Evolutionary conservation across 305 asterid species (phyloP), one percentile per base, ranked within the genome.

Genomic region (Euphrasia arctica): DNA sequence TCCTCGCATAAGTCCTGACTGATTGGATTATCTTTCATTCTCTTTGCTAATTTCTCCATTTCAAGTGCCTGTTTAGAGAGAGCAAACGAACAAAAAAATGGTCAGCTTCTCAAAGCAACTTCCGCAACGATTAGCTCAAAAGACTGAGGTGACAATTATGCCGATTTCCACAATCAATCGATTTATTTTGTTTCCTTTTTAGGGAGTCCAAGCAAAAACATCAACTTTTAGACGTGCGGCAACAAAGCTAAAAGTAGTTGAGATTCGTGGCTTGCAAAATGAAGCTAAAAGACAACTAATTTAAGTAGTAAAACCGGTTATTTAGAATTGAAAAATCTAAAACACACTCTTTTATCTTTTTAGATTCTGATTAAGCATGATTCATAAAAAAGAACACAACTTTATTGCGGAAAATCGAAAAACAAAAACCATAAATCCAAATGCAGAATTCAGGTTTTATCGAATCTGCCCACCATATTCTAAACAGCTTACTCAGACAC

Each of bases 11-110:
- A 64, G 69, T 69, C 82, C 59, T 73, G 79, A 71, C 41, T 34
- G 51, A 72, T 65, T 15, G 83, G 14, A 32, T 72, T 71, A 32
- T 65, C 83, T 51, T 71, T 67, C 75, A 62, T 78, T 77, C 69
- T 71, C 77, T 83, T 87, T 58, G 68, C 82, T 51, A 73, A 29
- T 18, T 60, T 72, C 76, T 77, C 84, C 95, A 91, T 67, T 72
- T 87, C 70, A 58, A 82, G 43, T 13, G 75, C 72, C 98, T 91
- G 79, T 61, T 59, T 43, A 72, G 27, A 22, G 58, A 52, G 25
- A 8, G 11, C 8, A 39, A 39, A 39, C 10, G 5, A 4, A 7
- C 9, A 15, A 15, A 13, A 50, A 60, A 72, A 75, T 52, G 9
- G 15, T 42, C 51, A 51, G 18, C 65, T 64, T 70, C 70, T 54